phyloP scores from a whole-genome alignment of 2,329 filamentous ascomycete species.

The Fusarium pilosicola region DNA sequence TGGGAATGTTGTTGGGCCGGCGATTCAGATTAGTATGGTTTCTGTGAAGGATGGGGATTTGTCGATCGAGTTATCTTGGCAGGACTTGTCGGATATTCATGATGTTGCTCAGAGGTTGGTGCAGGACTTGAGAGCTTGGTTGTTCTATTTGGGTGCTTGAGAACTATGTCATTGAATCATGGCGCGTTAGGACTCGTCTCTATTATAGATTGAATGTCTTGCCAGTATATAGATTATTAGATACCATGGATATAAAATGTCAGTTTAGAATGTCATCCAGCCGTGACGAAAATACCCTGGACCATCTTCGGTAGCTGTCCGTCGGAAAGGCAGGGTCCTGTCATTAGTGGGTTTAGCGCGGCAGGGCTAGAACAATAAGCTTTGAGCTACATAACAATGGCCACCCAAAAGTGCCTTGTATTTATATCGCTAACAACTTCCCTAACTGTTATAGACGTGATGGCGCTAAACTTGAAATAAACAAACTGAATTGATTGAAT shows the following conservation, averaged over 20 bases:
- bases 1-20: not conserved
- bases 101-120: not conserved
- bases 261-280: not conserved
- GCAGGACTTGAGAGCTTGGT: not conserved
- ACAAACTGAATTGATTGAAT: too few species aligned
- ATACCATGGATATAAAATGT: not conserved
- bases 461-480: too few species aligned
- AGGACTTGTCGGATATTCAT: not conserved
- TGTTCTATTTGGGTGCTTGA: not conserved
- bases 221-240: too few species aligned
- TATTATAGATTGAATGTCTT: rapidly evolving
- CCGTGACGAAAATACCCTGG: too few species aligned
- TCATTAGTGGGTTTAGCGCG: not conserved
- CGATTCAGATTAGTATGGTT: not conserved
- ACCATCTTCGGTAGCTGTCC: too few species aligned
- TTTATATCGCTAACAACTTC: not conserved
- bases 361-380: not conserved
- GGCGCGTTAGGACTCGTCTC: rapidly evolving
- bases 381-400: not conserved
- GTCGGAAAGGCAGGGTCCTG: not conserved
- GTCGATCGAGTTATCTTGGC: not conserved
- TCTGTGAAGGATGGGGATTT: not conserved
- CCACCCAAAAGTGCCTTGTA: not conserved
- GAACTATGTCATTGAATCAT: rapidly evolving
- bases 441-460: rapidly evolving